Percentiles rank a stretch among this genome's conserved stretches.
These are phyloP conservation scores for Podila epicladia DNA, from an alignment of 192 early-diverging fungal species.

Conservation along the genomic window DNA sequence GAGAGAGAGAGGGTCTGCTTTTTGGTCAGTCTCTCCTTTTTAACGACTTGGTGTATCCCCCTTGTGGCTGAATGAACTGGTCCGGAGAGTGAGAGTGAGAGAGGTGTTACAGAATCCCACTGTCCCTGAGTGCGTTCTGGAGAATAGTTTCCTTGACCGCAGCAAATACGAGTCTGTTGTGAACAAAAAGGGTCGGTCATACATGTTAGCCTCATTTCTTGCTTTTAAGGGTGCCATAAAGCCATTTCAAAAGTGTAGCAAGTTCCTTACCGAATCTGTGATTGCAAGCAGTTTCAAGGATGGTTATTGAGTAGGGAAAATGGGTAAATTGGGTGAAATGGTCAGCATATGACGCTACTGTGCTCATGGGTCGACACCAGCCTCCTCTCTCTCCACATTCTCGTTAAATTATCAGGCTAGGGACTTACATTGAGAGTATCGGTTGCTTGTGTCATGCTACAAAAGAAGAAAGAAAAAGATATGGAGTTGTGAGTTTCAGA, in stretches of 20 bases:
- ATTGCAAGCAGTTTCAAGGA: not conserved
- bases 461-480: slow-evolving; percentile 1
- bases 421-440: slow-evolving; percentile 82
- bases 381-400: not conserved
- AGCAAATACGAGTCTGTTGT: slow-evolving; percentile 77
- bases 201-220: not conserved
- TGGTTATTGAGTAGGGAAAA: not conserved
- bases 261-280: slow-evolving; percentile 18
- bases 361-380: not conserved
- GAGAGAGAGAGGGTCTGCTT: too few relatives aligned
- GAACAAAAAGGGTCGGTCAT: not conserved
- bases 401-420: not conserved
- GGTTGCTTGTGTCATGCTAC: slow-evolving; percentile 87
- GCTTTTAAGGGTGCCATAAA: not conserved
- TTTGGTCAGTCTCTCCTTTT: not conserved
- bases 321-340: not conserved
- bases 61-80: not conserved
- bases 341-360: slow-evolving; percentile 7
- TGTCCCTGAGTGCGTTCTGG: slow-evolving; percentile 83
- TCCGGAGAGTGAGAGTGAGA: not conserved
- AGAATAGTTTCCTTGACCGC: slow-evolving; percentile 92
- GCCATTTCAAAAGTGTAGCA: not conserved
- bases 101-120: slow-evolving; percentile 67
- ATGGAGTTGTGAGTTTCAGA: too few relatives aligned
- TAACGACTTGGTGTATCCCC: not conserved